Conservation (phyloP, 345 rosid genomes). For the Camelina hispida region DNA sequence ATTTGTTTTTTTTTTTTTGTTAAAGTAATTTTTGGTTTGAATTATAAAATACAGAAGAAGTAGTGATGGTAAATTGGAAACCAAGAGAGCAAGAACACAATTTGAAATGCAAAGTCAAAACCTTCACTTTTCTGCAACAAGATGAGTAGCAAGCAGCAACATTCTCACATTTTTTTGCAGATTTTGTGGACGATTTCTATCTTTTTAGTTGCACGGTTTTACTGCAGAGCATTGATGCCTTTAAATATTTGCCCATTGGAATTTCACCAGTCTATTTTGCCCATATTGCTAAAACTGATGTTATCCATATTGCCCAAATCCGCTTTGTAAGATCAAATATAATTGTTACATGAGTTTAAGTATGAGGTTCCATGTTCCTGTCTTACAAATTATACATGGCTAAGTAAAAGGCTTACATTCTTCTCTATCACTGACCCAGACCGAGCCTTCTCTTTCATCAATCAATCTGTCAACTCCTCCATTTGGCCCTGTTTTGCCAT, state of each 20-base stretch:
- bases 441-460: conserved; percentile 31
- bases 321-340: conserved; percentile 6
- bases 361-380: conserved; percentile 30
- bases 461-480: conserved; percentile 82
- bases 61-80: background rate
- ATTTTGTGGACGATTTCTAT: background rate
- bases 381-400: conserved; percentile 33
- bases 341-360: conserved; percentile 22
- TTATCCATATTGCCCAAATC: background rate
- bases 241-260: background rate
- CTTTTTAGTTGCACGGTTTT: background rate
- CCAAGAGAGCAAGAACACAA: background rate
- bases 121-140: background rate
- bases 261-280: background rate
- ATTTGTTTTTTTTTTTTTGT: no score
- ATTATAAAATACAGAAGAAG: background rate
- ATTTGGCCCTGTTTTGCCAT: conserved; percentile 74
- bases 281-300: conserved; percentile 2
- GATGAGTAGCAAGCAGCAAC: background rate
- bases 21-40: background rate
- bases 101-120: background rate
- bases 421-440: conserved; percentile 7
- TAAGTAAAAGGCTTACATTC: conserved; percentile 23
- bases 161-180: background rate
- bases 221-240: background rate